These are phyloP conservation scores for Phytophthora kernoviae DNA, from an alignment of 352 stramenopile species.

Conservation along the genomic window DNA sequence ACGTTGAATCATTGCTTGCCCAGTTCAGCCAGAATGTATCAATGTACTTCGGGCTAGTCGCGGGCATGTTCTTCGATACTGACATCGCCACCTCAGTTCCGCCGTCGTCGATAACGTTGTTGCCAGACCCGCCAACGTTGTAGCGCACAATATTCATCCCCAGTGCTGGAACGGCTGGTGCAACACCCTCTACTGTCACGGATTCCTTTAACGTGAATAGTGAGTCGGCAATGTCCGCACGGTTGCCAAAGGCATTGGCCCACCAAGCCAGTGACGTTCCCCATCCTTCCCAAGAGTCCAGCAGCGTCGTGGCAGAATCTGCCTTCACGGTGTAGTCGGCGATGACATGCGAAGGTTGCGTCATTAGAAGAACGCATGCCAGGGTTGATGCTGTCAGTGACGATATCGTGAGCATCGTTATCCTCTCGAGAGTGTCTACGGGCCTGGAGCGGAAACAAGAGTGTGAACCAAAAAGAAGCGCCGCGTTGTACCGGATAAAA, in stretches of 20 bases:
- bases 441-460: no score
- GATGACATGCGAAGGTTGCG: conserved; percentile 2
- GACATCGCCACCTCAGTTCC: conserved; percentile 51
- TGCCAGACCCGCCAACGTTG: conserved; percentile 59
- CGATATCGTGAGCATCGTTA: conserved; percentile 15
- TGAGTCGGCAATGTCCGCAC: conserved; percentile 54
- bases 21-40: conserved; percentile 61
- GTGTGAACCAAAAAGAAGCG: background rate
- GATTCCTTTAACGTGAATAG: conserved; percentile 53
- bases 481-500: background rate
- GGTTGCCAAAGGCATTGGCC: conserved; percentile 62
- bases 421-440: background rate
- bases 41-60: conserved; percentile 47
- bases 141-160: conserved; percentile 67
- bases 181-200: conserved; percentile 30
- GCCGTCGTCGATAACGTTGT: conserved; percentile 44
- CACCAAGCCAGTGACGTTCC: conserved; percentile 70
- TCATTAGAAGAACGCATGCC: conserved; percentile 9
- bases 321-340: conserved; percentile 36
- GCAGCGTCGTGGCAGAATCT: conserved; percentile 20
- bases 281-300: conserved; percentile 57
- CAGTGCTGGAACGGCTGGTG: conserved; percentile 38
- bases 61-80: conserved; percentile 51
- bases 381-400: conserved; percentile 4
- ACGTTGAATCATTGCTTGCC: conserved; percentile 43